These are phyloP conservation scores for Epichloe scottii DNA, from an alignment of 2,329 filamentous ascomycete genomes.

Conservation along the genomic window DNA sequence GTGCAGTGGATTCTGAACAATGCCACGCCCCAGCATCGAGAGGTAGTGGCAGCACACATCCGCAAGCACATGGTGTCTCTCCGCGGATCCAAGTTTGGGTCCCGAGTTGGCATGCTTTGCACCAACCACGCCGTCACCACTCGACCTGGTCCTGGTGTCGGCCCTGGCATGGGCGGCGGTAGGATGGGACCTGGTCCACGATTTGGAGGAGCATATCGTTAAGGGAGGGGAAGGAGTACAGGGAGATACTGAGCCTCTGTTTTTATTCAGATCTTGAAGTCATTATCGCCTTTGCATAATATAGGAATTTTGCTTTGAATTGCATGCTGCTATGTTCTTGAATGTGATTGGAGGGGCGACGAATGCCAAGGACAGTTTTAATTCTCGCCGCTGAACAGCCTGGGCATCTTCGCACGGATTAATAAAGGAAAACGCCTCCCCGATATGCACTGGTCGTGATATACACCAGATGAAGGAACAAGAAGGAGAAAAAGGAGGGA, in stretches of 20 bases:
- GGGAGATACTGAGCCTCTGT: background rate
- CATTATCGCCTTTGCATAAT: conserved; percentile 10
- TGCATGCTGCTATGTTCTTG: conserved; percentile 1
- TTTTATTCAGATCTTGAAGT: conserved; percentile 7
- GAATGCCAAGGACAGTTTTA: background rate
- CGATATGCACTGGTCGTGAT: background rate
- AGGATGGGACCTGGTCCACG: conserved; percentile 43
- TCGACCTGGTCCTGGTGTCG: conserved; percentile 73
- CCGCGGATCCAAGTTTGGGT: conserved; percentile 95
- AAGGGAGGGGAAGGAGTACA: background rate
- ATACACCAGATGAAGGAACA: background rate
- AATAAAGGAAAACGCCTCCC: background rate
- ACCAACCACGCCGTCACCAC: conserved; percentile 86
- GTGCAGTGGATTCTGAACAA: conserved; percentile 95
- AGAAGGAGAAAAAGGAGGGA: background rate
- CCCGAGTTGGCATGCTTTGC: conserved; percentile 96
- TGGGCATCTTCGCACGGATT: background rate
- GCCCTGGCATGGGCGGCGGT: conserved; percentile 47
- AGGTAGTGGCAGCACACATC: conserved; percentile 86
- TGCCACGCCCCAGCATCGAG: conserved; percentile 74
- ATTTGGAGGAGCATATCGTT: conserved; percentile 48
- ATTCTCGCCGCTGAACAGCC: background rate
- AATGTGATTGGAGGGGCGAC: background rate
- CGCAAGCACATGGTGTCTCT: conserved; percentile 99
- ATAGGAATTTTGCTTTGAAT: conserved; percentile 9